phyloP scores from a whole-genome alignment of 2,329 filamentous ascomycete species.

The Lecanicillium sp. region DNA sequence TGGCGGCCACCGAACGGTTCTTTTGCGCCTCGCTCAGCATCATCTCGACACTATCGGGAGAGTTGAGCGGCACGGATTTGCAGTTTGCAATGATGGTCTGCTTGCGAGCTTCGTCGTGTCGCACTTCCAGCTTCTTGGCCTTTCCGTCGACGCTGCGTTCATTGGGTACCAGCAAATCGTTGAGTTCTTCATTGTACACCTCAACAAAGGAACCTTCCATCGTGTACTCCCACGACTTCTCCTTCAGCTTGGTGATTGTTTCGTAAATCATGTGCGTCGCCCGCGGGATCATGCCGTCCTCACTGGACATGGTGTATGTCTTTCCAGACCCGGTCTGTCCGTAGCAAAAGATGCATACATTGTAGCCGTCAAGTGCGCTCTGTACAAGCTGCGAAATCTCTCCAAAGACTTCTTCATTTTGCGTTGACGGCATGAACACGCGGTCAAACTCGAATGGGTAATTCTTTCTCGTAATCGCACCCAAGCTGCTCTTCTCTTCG shows the following conservation, averaged over 20 bases:
- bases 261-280: constrained; percentile 92
- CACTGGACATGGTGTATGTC: constrained; percentile 89
- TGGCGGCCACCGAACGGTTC: constrained; percentile 88
- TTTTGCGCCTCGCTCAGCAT: constrained; percentile 75
- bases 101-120: constrained; percentile 74
- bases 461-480: constrained; percentile 65
- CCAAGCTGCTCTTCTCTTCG: constrained; percentile 76
- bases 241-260: constrained; percentile 72
- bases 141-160: constrained; percentile 61
- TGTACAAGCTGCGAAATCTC: constrained; percentile 97
- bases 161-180: constrained; percentile 64
- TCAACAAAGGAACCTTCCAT: constrained; percentile 96
- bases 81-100: constrained; percentile 78
- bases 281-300: constrained; percentile 89
- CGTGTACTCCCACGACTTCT: constrained; percentile 88
- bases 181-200: constrained; percentile 96
- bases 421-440: constrained; percentile 71
- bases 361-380: constrained; percentile 93
- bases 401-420: constrained; percentile 84
- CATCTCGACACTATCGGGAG: constrained; percentile 68
- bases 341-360: constrained; percentile 98
- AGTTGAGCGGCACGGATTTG: constrained; percentile 68
- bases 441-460: constrained; percentile 88
- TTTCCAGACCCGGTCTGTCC: constrained; percentile 73
- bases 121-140: constrained; percentile 76